Base-by-base conservation (phyloP, 1,284 basidiomycete species). In the Ceratobasidium sp. region DNA sequence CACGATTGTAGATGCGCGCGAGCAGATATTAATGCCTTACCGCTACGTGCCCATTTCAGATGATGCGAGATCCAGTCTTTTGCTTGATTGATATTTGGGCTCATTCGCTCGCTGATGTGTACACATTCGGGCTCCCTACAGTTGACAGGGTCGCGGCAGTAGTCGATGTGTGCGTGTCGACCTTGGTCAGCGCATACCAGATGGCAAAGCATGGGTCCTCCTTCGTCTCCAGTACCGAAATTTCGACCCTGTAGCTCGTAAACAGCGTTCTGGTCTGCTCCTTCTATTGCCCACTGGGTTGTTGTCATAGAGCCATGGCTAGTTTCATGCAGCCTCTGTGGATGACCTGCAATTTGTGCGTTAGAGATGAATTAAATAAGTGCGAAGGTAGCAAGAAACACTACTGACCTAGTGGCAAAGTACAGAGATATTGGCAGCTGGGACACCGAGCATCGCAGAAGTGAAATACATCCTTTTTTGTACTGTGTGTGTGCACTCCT, bases 131-230 rank as follows among this genome's bases (percentile, higher is more conserved):
- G 76, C n/a, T 75, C 76, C 76, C 87, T 88, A 0, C 76, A 72
- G 0, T 77, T 77, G 4, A 76, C 79, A n/a, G 79, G 76, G 26
- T 80, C 77, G 0, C 87, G 84, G 76, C 89, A 90, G 74, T 85
- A 87, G 75, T 87, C 87, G 38, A 90, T 80, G 75, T 90, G 89
- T 0, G 81, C 80, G 66, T 90, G 88, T 30, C 83, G 76, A 0
- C 87, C 87, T 79, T 89, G 82, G 8, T 84, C 80, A 1, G 83
- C 81, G 74, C 89, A 90, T 26, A 88, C 78, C 18, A 89, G 80
- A 59, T 84, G 87, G 77, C 88, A 90, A 80, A 90, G 82, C 86
- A 89, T 88, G 0, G 88, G 89, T 0, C 87, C 87, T 13, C 89
- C 88, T 57, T 87, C 85, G 64, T 89, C 87, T n/a, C 84, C 83